phyloP scores from a whole-genome alignment of 2,329 filamentous ascomycete species.

The Alternaria arbusti region DNA sequence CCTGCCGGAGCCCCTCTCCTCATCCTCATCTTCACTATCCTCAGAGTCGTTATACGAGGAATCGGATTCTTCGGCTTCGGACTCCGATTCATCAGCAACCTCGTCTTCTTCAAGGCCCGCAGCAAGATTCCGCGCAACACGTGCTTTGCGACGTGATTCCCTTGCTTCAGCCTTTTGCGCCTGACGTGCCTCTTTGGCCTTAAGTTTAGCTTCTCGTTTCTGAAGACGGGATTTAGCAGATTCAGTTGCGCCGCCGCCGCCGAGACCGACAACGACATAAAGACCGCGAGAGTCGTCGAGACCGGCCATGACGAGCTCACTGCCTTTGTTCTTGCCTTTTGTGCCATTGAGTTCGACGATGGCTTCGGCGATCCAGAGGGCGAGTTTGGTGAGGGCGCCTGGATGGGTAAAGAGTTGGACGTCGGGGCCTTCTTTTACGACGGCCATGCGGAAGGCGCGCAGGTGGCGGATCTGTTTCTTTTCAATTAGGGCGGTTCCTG shows the following conservation, averaged over 20 bases:
- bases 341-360: conserved; percentile 82
- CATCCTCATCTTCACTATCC: conserved; percentile 55
- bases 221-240: conserved; percentile 66
- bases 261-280: conserved; percentile 92
- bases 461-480: conserved; percentile 95
- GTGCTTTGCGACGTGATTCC: conserved; percentile 63
- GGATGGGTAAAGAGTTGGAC: conserved; percentile 91
- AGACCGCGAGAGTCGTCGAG: conserved; percentile 86
- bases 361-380: conserved; percentile 92
- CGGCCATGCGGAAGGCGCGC: conserved; percentile 89
- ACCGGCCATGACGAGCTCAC: conserved; percentile 87
- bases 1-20: conserved; percentile 74
- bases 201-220: conserved; percentile 70
- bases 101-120: conserved; percentile 68
- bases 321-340: conserved; percentile 73
- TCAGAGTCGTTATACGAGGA: conserved; percentile 53
- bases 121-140: conserved; percentile 47
- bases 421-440: conserved; percentile 94
- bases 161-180: conserved; percentile 66
- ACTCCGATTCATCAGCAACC: conserved; percentile 56
- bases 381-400: conserved; percentile 89
- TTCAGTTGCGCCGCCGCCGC: conserved; percentile 77
- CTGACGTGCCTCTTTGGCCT: conserved; percentile 55
- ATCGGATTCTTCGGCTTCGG: conserved; percentile 66
- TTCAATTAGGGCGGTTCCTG: conserved; percentile 86